A percentile compares a stretch with the other conserved stretches of the same genome.
These are phyloP conservation scores for Blastobotrys americana DNA, from an alignment of 805 yeast genomes.

Conservation along the genomic window DNA sequence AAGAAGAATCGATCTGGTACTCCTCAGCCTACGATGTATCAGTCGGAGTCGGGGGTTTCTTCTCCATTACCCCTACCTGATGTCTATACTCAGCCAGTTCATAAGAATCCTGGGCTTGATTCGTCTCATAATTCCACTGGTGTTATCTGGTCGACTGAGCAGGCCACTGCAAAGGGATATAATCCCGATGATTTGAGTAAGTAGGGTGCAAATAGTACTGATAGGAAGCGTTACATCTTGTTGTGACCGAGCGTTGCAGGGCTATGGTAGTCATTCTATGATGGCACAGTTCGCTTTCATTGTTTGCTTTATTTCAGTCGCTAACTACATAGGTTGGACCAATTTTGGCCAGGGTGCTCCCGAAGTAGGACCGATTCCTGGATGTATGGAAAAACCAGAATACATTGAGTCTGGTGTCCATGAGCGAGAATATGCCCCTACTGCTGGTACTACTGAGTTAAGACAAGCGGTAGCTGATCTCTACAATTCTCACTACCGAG, in stretches of 20 bases:
- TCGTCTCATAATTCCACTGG: conserved; percentile 55
- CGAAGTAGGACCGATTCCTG: conserved; percentile 54
- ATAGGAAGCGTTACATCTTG: too few species aligned
- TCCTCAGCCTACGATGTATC: conserved; percentile 14
- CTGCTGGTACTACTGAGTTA: conserved; percentile 48
- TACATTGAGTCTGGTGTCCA: conserved; percentile 41
- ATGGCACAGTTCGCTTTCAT: too few species aligned
- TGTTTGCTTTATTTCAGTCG: too few species aligned
- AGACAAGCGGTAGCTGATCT: conserved; percentile 52
- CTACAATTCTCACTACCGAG: conserved; percentile 49
- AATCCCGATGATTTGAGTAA: conserved; percentile 29
- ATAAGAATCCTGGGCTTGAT: conserved; percentile 51
- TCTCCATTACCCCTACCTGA: conserved; percentile 27
- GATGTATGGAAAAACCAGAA: conserved; percentile 49
- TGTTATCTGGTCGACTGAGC: conserved; percentile 57
- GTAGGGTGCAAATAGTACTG: too few species aligned
- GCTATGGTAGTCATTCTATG: too few species aligned
- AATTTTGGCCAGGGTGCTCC: conserved; percentile 62
- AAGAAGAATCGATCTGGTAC: background rate
- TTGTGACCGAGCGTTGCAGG: too few species aligned
- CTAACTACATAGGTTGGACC: conserved; percentile 41
- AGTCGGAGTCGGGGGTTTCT: conserved; percentile 20
- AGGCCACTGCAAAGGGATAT: conserved; percentile 52
- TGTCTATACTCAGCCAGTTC: conserved; percentile 22
- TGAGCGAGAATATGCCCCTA: conserved; percentile 52